Conservation (phyloP, 1,284 basidiomycete species). For the Abortiporus biennis region DNA sequence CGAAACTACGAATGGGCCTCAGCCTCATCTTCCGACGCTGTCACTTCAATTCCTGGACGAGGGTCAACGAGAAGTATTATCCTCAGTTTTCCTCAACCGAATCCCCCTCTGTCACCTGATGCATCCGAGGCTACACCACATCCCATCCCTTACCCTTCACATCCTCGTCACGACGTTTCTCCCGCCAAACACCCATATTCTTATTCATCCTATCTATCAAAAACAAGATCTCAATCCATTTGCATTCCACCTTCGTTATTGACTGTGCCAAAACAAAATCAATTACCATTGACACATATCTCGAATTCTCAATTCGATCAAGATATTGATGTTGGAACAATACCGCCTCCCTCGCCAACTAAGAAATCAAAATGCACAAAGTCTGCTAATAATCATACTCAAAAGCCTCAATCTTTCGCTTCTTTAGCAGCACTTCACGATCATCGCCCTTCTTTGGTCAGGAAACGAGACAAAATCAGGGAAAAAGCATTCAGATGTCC, state of each 20-base stretch:
- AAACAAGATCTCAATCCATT: constrained; percentile 12
- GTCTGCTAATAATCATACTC: not conserved
- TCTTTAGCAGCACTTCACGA: not conserved
- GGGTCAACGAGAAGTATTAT: too few relatives aligned
- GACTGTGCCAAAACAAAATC: constrained; percentile 2
- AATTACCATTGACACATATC: not conserved
- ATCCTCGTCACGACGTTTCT: constrained; percentile 11
- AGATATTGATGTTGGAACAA: not conserved
- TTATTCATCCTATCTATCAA: constrained; percentile 8
- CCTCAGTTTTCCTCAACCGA: constrained; percentile 27
- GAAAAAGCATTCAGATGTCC: constrained; percentile 33
- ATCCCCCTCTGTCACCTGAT: constrained; percentile 17
- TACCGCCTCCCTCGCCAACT: not conserved
- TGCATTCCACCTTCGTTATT: constrained; percentile 25
- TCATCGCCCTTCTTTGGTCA: constrained; percentile 1
- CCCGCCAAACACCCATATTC: constrained; percentile 11
- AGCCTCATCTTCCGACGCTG: constrained; percentile 8
- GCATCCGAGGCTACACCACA: constrained; percentile 6
- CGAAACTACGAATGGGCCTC: not conserved
- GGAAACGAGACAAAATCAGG: constrained; percentile 20
- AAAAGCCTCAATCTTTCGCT: constrained; percentile 4
- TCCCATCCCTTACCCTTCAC: constrained; percentile 11
- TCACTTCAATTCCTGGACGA: too few relatives aligned
- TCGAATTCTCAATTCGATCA: not conserved
- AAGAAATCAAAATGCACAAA: not conserved